Evolutionary conservation across 2,329 filamentous ascomycete species (phyloP).

Genomic region (Diaporthe citrichinensis): DNA sequence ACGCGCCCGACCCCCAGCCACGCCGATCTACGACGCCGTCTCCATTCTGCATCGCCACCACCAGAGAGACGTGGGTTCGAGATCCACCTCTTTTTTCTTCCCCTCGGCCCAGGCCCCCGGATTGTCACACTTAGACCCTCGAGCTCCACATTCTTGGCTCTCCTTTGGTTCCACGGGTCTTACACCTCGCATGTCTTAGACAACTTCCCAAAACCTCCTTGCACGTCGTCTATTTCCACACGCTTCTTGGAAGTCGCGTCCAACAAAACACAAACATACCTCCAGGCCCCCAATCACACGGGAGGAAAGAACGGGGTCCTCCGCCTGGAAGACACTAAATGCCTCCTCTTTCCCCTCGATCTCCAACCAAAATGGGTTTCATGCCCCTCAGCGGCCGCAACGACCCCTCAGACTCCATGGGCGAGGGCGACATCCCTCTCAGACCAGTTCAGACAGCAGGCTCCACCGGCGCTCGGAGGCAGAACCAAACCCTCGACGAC

Average conservation of each 20-base stretch:
- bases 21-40: background rate
- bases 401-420: constrained; percentile 51
- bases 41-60: constrained; percentile 30
- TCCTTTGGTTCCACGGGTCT: constrained; percentile 10
- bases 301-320: constrained; percentile 9
- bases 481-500: constrained; percentile 53
- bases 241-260: background rate
- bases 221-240: background rate
- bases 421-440: constrained; percentile 66
- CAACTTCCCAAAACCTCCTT: constrained; percentile 6
- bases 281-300: background rate
- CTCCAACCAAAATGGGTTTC: constrained; percentile 60
- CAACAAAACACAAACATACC: background rate
- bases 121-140: constrained; percentile 23
- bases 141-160: constrained; percentile 30
- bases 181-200: constrained; percentile 13
- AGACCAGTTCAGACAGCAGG: constrained; percentile 68
- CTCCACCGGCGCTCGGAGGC: constrained; percentile 62
- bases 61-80: constrained; percentile 29
- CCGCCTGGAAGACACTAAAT: constrained; percentile 33
- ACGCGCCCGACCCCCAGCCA: constrained; percentile 5
- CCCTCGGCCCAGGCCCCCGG: constrained; percentile 14
- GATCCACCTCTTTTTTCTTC: constrained; percentile 28
- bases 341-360: constrained; percentile 50
- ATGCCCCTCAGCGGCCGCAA: constrained; percentile 55